Evolutionary conservation across 371 early-diverging fungal species (phyloP).

Genomic region (Gilbertella persicaria): DNA sequence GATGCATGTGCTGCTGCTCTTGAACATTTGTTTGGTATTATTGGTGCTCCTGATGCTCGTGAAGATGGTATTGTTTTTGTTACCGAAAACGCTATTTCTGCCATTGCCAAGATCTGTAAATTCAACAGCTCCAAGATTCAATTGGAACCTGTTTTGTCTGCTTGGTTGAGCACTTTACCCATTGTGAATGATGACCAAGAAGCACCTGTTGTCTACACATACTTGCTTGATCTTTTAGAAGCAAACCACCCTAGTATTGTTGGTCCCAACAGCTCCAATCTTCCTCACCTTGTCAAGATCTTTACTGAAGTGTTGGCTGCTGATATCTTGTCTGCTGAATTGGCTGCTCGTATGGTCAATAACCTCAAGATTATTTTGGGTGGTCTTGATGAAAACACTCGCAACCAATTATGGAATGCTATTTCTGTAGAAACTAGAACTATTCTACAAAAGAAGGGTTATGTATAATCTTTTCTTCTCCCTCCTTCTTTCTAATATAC

Average conservation of each 20-base stretch:
- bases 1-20: constrained; percentile 67
- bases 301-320: constrained; percentile 71
- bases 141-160: constrained; percentile 63
- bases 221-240: constrained; percentile 74
- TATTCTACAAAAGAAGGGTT: constrained; percentile 64
- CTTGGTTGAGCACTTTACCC: constrained; percentile 83
- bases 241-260: constrained; percentile 64
- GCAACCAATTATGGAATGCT: constrained; percentile 67
- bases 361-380: constrained; percentile 62
- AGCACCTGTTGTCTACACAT: constrained; percentile 74
- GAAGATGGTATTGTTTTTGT: constrained; percentile 75
- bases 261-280: constrained; percentile 60
- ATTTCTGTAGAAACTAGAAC: constrained; percentile 67
- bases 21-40: constrained; percentile 63
- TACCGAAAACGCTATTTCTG: constrained; percentile 90
- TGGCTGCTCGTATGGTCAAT: constrained; percentile 63
- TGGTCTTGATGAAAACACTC: constrained; percentile 58
- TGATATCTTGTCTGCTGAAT: constrained; percentile 59
- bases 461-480: constrained; percentile 39
- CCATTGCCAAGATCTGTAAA: constrained; percentile 85
- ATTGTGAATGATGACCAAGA: constrained; percentile 88
- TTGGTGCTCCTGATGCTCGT: constrained; percentile 68
- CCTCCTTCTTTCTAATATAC: constrained; percentile 4
- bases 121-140: constrained; percentile 62
- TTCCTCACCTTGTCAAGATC: constrained; percentile 69